Base-by-base conservation (phyloP, 768 basidiomycete species). In the Termitomyces sp. region DNA sequence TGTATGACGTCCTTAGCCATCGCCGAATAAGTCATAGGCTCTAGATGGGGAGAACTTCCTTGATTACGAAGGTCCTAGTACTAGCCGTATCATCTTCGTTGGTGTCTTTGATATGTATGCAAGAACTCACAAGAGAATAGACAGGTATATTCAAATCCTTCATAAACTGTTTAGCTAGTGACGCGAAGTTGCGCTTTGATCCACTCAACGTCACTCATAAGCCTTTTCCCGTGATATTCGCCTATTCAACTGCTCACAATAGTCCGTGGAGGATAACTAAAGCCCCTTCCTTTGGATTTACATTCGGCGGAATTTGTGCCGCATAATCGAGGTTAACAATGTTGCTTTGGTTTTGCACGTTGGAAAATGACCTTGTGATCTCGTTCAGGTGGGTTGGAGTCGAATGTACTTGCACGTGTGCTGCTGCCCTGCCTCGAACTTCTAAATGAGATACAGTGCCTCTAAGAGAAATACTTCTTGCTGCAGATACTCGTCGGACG, bases 121-220 rank as follows among this genome's bases (percentile, higher is more conserved):
- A 18, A 27, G 39, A 45, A 24, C 60, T 60, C 54, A 67, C 91
- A 37, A 94, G 69, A 13, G 85, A 74, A 66, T 91, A 93, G 13
- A 94, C 79, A 3, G 88, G 86, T 55, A 85, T 76, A 12, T 76
- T 72, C 3, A 91, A 72, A 34, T 83, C 81, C 45, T 76, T 72
- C 33, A 78, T 73, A 63, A 95, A 88, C 0, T 82, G 80, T 64
- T 88, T 91, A 1, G 87, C 81, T 15, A 94, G 76, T 0, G 89
- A 88, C 6, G 82, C 72, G 86, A 91, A 95, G 68, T 94, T 95
- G 59, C 92, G 84, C 67, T 93, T 93, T 42, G 87, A 90, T 0
- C 91, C 92, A 59, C 89, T 93, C 13, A 7, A 34, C 27, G 27
- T 13, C 20, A 30, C 34, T 33, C 45, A 52, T 54, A 20, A 46